Evolutionary conservation across 192 early-diverging fungal species (phyloP).

Genomic region (Allomyces arbusculus): DNA sequence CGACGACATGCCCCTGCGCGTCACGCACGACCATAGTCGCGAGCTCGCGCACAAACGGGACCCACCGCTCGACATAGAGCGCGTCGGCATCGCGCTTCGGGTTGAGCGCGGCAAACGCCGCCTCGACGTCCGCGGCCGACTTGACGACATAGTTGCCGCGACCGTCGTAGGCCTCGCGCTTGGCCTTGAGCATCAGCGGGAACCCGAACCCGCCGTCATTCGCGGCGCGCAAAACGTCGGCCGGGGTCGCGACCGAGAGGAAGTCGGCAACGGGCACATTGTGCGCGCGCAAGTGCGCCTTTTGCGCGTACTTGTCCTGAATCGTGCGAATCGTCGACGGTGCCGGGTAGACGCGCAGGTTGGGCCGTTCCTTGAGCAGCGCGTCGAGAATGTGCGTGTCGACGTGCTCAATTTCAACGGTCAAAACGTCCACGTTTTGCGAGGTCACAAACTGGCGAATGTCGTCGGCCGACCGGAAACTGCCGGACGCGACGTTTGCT

Average conservation of each 20-base stretch:
- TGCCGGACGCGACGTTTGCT: constrained; percentile 49
- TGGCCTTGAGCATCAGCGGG: constrained; percentile 90
- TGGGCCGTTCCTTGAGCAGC: constrained; percentile 29
- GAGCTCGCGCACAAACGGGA: constrained; percentile 75
- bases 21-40: constrained; percentile 93
- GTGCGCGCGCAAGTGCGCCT: constrained; percentile 44
- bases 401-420: constrained; percentile 98
- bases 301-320: constrained; percentile 93
- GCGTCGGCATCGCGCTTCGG: constrained; percentile 28
- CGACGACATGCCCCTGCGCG: constrained; percentile 45
- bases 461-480: constrained; percentile 58
- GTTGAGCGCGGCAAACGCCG: constrained; percentile 35
- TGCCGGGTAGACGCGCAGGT: constrained; percentile 50
- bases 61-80: constrained; percentile 89
- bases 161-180: constrained; percentile 86
- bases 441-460: constrained; percentile 50
- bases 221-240: constrained; percentile 18
- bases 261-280: constrained; percentile 46
- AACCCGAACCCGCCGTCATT: constrained; percentile 56
- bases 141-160: constrained; percentile 81
- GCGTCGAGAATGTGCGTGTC: constrained; percentile 35
- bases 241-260: constrained; percentile 18
- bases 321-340: constrained; percentile 68
- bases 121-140: constrained; percentile 39
- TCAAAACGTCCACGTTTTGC: constrained; percentile 53